A percentile compares a stretch with the other conserved stretches of the same genome.
Evolutionary conservation across 2,329 filamentous ascomycete species (phyloP).

Genomic region (Teratosphaeria zuluensis): DNA sequence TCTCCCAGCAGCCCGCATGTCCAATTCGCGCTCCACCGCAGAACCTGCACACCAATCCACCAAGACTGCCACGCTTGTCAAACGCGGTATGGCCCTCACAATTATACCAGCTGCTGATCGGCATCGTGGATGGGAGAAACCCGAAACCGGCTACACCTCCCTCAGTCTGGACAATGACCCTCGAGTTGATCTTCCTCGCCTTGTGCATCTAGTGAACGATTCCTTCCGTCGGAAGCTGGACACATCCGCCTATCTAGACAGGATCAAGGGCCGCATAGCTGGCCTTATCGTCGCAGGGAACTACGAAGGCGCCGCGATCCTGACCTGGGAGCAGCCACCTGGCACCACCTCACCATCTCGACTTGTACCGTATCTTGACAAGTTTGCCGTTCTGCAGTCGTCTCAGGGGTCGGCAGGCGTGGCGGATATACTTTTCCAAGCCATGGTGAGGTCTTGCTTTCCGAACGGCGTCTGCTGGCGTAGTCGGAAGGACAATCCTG

Average conservation of each 20-base stretch:
- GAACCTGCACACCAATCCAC: not conserved
- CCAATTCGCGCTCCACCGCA: constrained; percentile 1
- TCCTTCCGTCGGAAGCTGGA: constrained; percentile 83
- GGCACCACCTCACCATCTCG: constrained; percentile 39
- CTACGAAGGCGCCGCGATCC: constrained; percentile 88
- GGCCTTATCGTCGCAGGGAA: constrained; percentile 91
- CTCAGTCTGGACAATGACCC: constrained; percentile 64
- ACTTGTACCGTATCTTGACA: constrained; percentile 88
- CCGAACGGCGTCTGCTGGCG: constrained; percentile 86
- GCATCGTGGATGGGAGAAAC: constrained; percentile 56
- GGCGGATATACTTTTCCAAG: constrained; percentile 91
- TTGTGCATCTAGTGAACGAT: constrained; percentile 84
- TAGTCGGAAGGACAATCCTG: constrained; percentile 79
- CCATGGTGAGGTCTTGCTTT: constrained; percentile 85
- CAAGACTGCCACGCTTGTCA: constrained; percentile 65
- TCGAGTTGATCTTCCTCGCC: constrained; percentile 69
- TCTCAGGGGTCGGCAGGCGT: constrained; percentile 79
- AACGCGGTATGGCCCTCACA: constrained; percentile 80
- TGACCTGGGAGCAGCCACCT: constrained; percentile 82
- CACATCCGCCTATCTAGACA: constrained; percentile 67
- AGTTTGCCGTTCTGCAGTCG: constrained; percentile 85
- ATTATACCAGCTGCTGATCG: constrained; percentile 63
- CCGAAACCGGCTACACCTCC: constrained; percentile 47
- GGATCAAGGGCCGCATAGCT: constrained; percentile 73
- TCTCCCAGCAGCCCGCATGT: constrained; percentile 61